Evolutionary conservation across 805 yeast species (phyloP), one percentile per base, ranked within the genome.

Genomic region (Starmerella vitae): DNA sequence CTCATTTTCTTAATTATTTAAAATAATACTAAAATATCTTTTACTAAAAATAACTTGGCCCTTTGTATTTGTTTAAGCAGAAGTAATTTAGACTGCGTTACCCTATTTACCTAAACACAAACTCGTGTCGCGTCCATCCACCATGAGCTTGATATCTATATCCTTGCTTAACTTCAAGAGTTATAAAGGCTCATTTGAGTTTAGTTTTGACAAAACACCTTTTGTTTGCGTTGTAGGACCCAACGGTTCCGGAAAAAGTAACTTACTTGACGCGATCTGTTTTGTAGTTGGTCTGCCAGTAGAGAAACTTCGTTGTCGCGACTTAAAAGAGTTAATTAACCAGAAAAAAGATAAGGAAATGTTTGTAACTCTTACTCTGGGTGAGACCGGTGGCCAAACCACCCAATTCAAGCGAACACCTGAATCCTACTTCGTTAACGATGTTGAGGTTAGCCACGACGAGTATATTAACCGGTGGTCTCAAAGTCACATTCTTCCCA

Each of bases 211-310:
- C 10, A 37, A 30, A 5, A 72, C 86, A 0, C 67, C 70, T 44
- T 91, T 91, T 63, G 83, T 94, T 1, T 78, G 93, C 33, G 82
- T 91, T 45, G 81, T 91, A 42, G 98, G 98, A 1, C 97, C 97
- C n/a, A 91, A 91, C 66, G 98, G 98, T 25, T 80, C 96, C 1
- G 98, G 98, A 6, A 91, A 91, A 62, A 81, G 94, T 30, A 91
- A 91, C 55, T 80, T 91, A 75, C 86, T 91, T 80, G 98, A 91
- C 57, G 96, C 98, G 26, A 79, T 91, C 33, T 78, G 95, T 17
- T 91, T 91, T 58, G 97, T 88, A 7, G 67, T 91, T 27, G 98
- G 98, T 20, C 75, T 88, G 34, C 66, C 78, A 49, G 71, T 84
- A 17, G 61, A 67, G 14, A 86, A 81, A 41, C 65, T 91, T 42